Base-by-base conservation (phyloP, 371 early-diverging fungal species). In the Lichtheimia corymbifera region DNA sequence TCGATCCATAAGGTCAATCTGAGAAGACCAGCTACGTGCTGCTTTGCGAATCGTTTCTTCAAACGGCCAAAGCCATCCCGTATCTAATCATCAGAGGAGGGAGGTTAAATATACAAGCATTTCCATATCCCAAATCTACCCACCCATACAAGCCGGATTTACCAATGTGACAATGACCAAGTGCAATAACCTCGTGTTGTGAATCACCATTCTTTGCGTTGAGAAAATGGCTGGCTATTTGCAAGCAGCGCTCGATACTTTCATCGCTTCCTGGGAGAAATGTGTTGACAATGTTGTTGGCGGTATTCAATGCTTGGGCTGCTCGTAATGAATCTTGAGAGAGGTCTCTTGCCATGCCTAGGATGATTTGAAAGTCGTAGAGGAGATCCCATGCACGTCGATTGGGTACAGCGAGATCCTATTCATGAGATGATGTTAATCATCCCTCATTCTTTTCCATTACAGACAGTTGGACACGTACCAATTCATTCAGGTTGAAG, bases 41-140 rank as follows among this genome's bases (percentile, higher is more conserved):
- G 90, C 85, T 80, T 98, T 98, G 45, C 98, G 90, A 53, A 93
- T 94, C 2, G 99, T 98, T 69, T 98, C 98, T 63, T 88, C 97
- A 69, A 87, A 97, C 0, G 96, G 94, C 99, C 97, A 95, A 30
- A 91, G 80, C 92, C 90, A 93, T n/a, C 86, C 89, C 5, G 89
- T 86, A 67, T 88, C 84, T 22, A 28, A 14, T 12, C 22, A 13
- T 30, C 12, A 25, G 2, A 35, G 20, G 12, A 51, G 18, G 18
- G 20, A 2, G 22, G 22, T 22, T 35, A 35, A 35, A 11, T 9
- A 35, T 35, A 35, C 35, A 35, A 28, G 11, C 35, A 35, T 35
- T 35, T 35, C 35, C 35, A 6, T 11, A 35, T 9, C 35, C 35
- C 35, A 35, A 35, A 9, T 35, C 35, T 35, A 35, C 35, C 35